phyloP scores from a whole-genome alignment of 331 rosid genomes.

The Ulmus americana region DNA sequence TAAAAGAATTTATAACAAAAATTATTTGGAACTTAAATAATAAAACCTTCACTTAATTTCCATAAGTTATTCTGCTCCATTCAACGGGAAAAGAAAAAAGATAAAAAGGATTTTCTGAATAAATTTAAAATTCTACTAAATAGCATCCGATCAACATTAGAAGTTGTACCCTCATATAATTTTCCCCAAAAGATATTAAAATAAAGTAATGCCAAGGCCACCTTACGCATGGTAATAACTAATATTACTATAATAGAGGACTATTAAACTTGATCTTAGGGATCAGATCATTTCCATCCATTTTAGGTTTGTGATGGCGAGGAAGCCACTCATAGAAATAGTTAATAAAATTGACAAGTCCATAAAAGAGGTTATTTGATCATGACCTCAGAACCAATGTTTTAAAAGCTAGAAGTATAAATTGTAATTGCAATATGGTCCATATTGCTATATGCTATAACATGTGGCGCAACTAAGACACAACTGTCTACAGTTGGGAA shows the following conservation, averaged over 20 bases:
- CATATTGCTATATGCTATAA: too few species aligned
- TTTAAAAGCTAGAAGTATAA: too few species aligned
- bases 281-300: not conserved
- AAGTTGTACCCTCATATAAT: not conserved
- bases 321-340: too few species aligned
- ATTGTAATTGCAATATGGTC: too few species aligned
- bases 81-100: not conserved
- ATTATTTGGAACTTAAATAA: constrained; percentile 18
- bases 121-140: not conserved
- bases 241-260: not conserved
- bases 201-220: not conserved
- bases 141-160: not conserved
- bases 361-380: too few species aligned
- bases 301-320: too few species aligned
- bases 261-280: not conserved
- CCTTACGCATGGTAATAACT: not conserved
- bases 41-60: constrained; percentile 7
- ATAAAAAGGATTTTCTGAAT: too few species aligned
- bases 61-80: not conserved
- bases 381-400: too few species aligned
- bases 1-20: constrained; percentile 18
- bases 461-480: too few species aligned
- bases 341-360: too few species aligned
- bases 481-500: not conserved
- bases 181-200: not conserved